Evolutionary conservation across 805 yeast genomes (phyloP).

Genomic region (Wickerhamomyces canadensis): DNA sequence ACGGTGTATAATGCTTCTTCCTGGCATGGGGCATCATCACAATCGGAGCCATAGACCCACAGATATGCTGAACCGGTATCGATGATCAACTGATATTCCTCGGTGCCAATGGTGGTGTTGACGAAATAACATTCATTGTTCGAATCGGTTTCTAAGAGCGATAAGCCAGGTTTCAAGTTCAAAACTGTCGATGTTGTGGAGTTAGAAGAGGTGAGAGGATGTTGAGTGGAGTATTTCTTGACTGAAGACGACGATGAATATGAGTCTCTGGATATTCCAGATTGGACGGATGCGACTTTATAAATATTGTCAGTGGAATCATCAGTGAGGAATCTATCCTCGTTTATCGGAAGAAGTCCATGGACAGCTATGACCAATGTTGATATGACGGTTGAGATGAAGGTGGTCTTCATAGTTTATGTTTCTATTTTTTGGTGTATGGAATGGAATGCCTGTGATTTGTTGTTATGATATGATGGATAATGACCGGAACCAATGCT

Average conservation of each 20-base stretch:
- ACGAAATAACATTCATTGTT: constrained; percentile 33
- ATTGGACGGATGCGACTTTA: not conserved
- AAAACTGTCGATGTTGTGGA: constrained; percentile 19
- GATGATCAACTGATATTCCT: constrained; percentile 44
- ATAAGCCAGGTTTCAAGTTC: constrained; percentile 24
- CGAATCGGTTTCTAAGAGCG: constrained; percentile 22
- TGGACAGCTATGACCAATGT: not conserved
- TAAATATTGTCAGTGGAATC: not conserved
- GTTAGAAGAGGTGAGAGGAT: too few relatives aligned
- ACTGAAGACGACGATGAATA: not conserved
- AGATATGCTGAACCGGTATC: constrained; percentile 64
- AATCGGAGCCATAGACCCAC: constrained; percentile 54
- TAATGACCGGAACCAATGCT: too few relatives aligned
- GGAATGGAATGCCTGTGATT: too few relatives aligned
- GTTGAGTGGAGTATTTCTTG: too few relatives aligned
- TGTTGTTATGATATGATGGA: too few relatives aligned
- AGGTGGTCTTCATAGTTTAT: too few relatives aligned
- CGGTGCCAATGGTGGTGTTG: constrained; percentile 34
- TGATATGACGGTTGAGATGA: not conserved
- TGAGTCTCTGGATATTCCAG: not conserved
- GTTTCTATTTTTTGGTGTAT: too few relatives aligned
- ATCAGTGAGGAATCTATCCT: not conserved
- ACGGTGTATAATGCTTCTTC: constrained; percentile 27
- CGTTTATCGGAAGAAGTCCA: not conserved
- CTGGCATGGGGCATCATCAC: constrained; percentile 40